Evolutionary conservation across 495 filamentous ascomycete species (phyloP), one percentile per base, ranked within the genome.

Genomic region (Aspergillus indologenus): DNA sequence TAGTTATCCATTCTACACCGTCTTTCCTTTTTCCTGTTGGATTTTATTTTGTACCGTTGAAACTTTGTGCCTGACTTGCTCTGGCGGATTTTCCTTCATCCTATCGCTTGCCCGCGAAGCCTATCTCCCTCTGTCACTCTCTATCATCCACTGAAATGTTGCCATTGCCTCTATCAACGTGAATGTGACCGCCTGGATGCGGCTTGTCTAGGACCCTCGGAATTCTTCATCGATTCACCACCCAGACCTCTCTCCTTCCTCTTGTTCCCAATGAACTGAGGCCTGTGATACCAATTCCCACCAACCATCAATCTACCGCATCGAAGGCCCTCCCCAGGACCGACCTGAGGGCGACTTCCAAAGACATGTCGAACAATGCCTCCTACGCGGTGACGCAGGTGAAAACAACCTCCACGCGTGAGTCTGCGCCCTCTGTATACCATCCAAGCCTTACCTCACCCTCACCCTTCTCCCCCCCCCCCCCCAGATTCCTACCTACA

Each of bases 361-460:
- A 40, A 45, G 55, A 23, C 40, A 76, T 77, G 74, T 71, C 74
- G 15, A 69, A 72, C 61, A 77, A 73, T 63, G 65, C 66, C 34
- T 63, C 68, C 22, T 70, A 69, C 47, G 60, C 64, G 5, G 65
- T 66, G 61, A 68, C 72, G 63, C 68, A 63, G 56, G 74, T 69
- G 51, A 77, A 73, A 57, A 62, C 66, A 48, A 67, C 69, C 44
- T 74, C 71, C 54, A 73, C 63, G 53, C 67, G 72, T 75, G 72
- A 44, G 63, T 14, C 44, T 29, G n/a, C 11, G 24, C 21, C 21
- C 5, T 43, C n/a, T 45, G 42, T 7, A 22, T 31, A 21, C 48
- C 15, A 19, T 53, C 26, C n/a, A 15, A 22, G 6, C 29, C 42
- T 12, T n/a, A 9, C 43, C n/a, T 19, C 24, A 15, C 12, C 19